A percentile compares a stretch with the other conserved stretches of the same genome.
Evolutionary conservation across 768 basidiomycete genomes (phyloP).

Genomic region (Naganishia kalamii): DNA sequence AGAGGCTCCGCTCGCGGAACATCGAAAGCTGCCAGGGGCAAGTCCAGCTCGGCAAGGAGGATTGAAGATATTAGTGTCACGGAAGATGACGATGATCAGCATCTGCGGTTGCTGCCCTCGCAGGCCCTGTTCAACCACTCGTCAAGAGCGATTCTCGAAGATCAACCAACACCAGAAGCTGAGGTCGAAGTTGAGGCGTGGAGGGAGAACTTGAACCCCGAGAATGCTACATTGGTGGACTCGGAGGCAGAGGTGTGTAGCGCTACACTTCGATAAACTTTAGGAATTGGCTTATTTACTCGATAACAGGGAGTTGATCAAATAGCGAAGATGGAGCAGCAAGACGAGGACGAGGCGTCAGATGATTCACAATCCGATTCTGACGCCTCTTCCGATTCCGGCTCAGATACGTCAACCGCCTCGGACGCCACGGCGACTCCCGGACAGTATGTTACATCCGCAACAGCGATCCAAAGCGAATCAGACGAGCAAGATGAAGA

Average conservation of each 20-base stretch:
- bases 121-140: not conserved
- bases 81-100: constrained; percentile 6
- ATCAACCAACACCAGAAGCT: not conserved
- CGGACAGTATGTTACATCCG: not conserved
- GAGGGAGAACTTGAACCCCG: not conserved
- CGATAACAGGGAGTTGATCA: too few relatives aligned
- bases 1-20: not conserved
- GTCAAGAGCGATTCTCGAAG: not conserved
- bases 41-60: not conserved
- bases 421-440: constrained; percentile 1
- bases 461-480: not conserved
- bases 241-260: too few relatives aligned
- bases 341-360: too few relatives aligned
- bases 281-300: too few relatives aligned
- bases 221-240: not conserved
- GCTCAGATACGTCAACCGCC: not conserved
- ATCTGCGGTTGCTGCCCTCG: too few relatives aligned
- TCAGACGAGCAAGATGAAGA: not conserved
- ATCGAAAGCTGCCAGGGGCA: not conserved
- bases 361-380: not conserved
- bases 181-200: not conserved
- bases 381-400: not conserved
- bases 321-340: too few relatives aligned
- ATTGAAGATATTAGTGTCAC: constrained; percentile 2
- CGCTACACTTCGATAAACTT: too few relatives aligned